phyloP scores from a whole-genome alignment of 2,329 filamentous ascomycete genomes.

The Domatiomyces globalis region DNA sequence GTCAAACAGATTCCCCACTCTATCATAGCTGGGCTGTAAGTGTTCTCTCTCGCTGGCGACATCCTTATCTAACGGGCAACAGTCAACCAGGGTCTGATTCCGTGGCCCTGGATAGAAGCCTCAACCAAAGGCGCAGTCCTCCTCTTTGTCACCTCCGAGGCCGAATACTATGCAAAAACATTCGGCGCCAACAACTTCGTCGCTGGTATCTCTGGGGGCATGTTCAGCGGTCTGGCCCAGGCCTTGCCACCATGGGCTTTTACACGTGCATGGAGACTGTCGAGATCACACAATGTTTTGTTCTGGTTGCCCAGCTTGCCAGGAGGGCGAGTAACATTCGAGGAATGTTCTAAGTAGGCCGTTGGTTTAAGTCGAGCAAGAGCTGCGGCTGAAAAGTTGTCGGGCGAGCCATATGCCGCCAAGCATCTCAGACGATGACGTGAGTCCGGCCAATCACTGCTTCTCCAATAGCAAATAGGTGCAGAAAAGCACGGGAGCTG shows the following conservation, averaged over 20 bases:
- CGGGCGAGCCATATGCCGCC: too few species aligned
- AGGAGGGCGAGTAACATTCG: too few species aligned
- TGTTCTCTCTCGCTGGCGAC: constrained; percentile 17
- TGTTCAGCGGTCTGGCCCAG: constrained; percentile 88
- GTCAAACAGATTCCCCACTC: too few species aligned
- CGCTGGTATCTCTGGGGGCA: constrained; percentile 77
- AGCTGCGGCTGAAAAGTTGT: too few species aligned
- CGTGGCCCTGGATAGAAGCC: constrained; percentile 99
- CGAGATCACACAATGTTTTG: constrained; percentile 99
- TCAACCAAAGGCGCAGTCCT: constrained; percentile 98
- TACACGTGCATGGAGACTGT: constrained; percentile 99
- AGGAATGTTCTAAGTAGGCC: too few species aligned
- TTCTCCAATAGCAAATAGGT: too few species aligned
- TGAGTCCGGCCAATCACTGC: too few species aligned
- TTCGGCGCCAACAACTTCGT: constrained; percentile 77
- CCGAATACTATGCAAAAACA: constrained; percentile 80
- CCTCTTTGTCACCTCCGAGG: constrained; percentile 96
- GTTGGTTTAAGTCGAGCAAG: too few species aligned
- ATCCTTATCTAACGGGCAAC: constrained; percentile 7
- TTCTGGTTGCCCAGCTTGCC: too few species aligned
- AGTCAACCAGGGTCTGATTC: constrained; percentile 99
- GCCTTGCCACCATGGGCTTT: constrained; percentile 99
- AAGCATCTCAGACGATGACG: too few species aligned
- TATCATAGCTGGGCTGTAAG: constrained; percentile 90
- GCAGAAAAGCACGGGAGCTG: too few species aligned